Base-by-base conservation (phyloP, 345 rosid genomes). In the Alliaria petiolata region DNA sequence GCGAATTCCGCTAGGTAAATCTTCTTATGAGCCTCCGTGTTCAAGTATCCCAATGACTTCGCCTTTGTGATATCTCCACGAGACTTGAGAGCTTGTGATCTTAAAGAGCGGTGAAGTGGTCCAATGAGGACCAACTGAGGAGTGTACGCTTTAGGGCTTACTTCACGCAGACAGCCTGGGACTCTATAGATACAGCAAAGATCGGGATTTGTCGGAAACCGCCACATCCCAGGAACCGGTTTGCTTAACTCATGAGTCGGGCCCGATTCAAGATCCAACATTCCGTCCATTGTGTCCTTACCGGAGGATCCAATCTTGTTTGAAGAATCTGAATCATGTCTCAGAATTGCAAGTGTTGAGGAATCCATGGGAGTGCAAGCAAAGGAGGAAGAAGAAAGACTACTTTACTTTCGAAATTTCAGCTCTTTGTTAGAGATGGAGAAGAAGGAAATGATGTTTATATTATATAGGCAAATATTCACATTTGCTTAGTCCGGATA, bases 121-220 rank as follows among this genome's bases (percentile, higher is more conserved):
- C 62, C 71, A 2, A 67, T 38, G 51, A 67, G 16, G 11, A 67
- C 38, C 7, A 13, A 15, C 0, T 67, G 62, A 26, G 62, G 71
- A 0, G 71, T 67, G 50, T 67, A 67, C 16, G 71, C 71, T 51
- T 40, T 13, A 2, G 71, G 62, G 4, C 14, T 39, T 0, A 38
- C 55, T 13, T 3, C 3, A 30, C 72, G 62, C 11, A 67, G 10
- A 17, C 54, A 6, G 30, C 28, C 17, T 55, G 72, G 72, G 20
- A 55, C 72, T 68, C 63, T 45, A 14, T 68, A 68, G 53, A 68
- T 54, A 14, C 63, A 68, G 4, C 72, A 68, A 43, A 10, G 31
- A 1, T 55, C 33, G 0, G 16, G n/a, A 25, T 51, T 36, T 50
- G 49, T 22, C 3, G 26, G 59, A 51, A 35, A 7, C 11, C 38